Base-by-base conservation (phyloP, 208 protist species). In the Wallacemonas collosoma region DNA sequence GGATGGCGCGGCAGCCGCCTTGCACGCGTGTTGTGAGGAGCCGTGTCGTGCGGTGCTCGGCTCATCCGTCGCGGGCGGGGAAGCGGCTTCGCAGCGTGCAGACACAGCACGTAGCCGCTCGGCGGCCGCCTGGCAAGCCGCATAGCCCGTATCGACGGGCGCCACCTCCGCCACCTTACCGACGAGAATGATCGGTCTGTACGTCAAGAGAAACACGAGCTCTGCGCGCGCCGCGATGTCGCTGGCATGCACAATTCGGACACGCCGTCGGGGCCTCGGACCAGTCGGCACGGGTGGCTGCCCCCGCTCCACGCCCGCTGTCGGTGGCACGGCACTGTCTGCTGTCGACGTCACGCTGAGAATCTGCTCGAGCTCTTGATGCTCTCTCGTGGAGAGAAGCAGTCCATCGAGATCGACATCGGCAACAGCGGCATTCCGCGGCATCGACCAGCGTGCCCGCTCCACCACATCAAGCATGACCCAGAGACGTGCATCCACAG, bases 131-230 rank as follows among this genome's bases (percentile, higher is more conserved):
- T 45, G 35, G 36, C 43, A 72, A 3, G 43, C 56, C 2, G 8
- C 14, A 41, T 35, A 72, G 55, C 68, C 56, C 3, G 15, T 1
- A 56, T 55, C 64, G 4, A 41, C 12, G 3, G 26, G 4, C 15
- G 3, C 41, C 11, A 71, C 53, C 2, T 8, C 15, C 26, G n/a
- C 35, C 17, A 73, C 17, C 44, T 50, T 39, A 45, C 43, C 45
- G 14, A 73, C 41, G 5, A 67, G 35, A 40, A 73, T 8, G n/a
- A 38, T 48, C 1, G 72, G 64, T 58, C 64, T 54, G 73, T 78
- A 78, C n/a, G 58, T 58, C 17, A 78, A 44, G 2, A 78, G 15
- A 56, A 69, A 73, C n/a, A 56, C 8, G n/a, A 78, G 41, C 67
- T 73, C 47, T 12, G 68, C 66, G 40, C 57, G 68, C 2, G 48